phyloP scores from a whole-genome alignment of 768 basidiomycete genomes.

The Lepiota brunneoincarnata region DNA sequence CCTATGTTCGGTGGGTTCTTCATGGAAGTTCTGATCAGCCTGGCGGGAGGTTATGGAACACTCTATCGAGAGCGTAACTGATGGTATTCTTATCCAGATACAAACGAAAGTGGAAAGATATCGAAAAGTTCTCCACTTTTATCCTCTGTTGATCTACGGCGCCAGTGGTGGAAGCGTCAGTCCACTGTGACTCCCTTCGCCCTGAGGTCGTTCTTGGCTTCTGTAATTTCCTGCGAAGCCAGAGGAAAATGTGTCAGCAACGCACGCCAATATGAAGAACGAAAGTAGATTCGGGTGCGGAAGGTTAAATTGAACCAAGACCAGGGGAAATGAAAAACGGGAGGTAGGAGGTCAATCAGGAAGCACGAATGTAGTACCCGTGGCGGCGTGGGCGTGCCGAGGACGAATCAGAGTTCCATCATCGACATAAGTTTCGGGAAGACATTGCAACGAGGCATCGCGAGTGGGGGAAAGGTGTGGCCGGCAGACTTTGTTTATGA shows the following conservation, averaged over 20 bases:
- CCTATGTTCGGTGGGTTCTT: conserved; percentile 2
- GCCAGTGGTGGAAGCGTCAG: conserved; percentile 14
- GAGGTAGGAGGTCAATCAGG: conserved; percentile 2
- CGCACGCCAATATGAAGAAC: conserved; percentile 7
- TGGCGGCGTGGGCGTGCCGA: conserved; percentile 1
- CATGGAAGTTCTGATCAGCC: conserved; percentile 9
- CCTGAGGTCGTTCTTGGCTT: conserved; percentile 54
- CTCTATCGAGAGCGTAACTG: neutral
- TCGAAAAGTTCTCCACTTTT: neutral
- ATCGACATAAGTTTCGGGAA: neutral
- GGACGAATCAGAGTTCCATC: neutral
- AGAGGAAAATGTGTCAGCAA: conserved; percentile 9
- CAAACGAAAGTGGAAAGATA: neutral
- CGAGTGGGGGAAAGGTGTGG: neutral
- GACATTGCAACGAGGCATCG: neutral
- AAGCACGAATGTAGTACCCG: neutral
- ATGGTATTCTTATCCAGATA: neutral
- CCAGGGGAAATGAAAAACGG: conserved; percentile 2
- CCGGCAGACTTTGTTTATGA: neutral
- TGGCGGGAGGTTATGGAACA: neutral
- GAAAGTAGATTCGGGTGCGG: neutral
- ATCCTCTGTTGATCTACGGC: neutral
- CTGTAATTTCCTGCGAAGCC: conserved; percentile 52
- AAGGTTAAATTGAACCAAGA: neutral
- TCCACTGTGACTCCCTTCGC: conserved; percentile 61